Percentiles rank a stretch among this genome's conserved stretches.
Conservation (phyloP, 2,329 filamentous ascomycete species). For the Trichoderma hamatum region DNA sequence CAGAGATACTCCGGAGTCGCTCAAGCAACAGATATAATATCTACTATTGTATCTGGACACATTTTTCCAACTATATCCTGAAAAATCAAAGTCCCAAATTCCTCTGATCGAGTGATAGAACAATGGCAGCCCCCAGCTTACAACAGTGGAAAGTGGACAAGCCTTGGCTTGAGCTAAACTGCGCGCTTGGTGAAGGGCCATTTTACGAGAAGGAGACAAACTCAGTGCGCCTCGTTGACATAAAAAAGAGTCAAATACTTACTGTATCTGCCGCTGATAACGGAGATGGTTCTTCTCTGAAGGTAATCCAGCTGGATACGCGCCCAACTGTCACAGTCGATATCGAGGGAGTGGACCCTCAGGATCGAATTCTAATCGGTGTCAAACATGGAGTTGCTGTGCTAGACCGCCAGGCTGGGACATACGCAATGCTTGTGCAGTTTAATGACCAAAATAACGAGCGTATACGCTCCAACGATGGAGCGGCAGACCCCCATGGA, state of each 20-base stretch:
- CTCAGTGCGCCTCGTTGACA: constrained; percentile 78
- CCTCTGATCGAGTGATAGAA: not conserved
- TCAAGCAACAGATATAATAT: not conserved
- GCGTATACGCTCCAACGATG: constrained; percentile 75
- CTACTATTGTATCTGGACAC: not conserved
- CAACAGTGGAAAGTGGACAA: constrained; percentile 56
- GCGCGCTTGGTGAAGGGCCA: constrained; percentile 72
- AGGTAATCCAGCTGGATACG: constrained; percentile 60
- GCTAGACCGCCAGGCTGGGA: constrained; percentile 64
- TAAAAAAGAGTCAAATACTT: constrained; percentile 76
- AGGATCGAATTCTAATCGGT: constrained; percentile 71
- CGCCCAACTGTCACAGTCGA: constrained; percentile 73
- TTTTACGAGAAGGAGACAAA: constrained; percentile 70
- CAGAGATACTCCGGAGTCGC: constrained; percentile 13
- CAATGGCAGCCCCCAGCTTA: constrained; percentile 30
- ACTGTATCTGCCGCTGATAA: constrained; percentile 67
- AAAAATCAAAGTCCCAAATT: not conserved
- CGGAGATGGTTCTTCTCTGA: constrained; percentile 65
- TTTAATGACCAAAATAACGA: constrained; percentile 51
- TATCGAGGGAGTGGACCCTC: constrained; percentile 66
- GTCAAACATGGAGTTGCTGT: constrained; percentile 83
- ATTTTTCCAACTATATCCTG: not conserved
- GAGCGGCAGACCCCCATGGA: constrained; percentile 76
- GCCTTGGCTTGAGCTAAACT: constrained; percentile 63
- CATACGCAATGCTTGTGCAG: constrained; percentile 56